These are phyloP conservation scores for Aspergillus neotritici DNA, from an alignment of 2,329 filamentous ascomycete species.

Conservation along the genomic window DNA sequence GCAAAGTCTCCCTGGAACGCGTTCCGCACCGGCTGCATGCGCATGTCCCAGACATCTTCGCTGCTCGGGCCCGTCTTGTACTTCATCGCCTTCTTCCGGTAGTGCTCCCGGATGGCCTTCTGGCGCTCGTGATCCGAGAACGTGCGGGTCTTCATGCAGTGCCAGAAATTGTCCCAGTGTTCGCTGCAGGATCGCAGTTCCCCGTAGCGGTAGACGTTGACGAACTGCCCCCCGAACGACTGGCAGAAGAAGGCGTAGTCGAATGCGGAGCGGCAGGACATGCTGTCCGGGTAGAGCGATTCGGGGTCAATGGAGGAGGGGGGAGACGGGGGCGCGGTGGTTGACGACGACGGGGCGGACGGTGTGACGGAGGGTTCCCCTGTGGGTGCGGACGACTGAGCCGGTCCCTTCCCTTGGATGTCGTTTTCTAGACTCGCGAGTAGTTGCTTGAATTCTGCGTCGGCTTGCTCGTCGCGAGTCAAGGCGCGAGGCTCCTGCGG, in stretches of 20 bases:
- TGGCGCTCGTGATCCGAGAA: constrained; percentile 56
- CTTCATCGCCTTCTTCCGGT: constrained; percentile 60
- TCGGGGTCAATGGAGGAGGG: constrained; percentile 51
- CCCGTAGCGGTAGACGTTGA: constrained; percentile 83
- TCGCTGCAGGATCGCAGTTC: constrained; percentile 69
- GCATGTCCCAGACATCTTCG: constrained; percentile 83
- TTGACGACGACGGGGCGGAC: constrained; percentile 6
- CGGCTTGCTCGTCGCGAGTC: constrained; percentile 45
- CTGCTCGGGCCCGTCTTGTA: constrained; percentile 68
- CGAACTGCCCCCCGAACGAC: constrained; percentile 84
- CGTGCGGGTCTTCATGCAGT: constrained; percentile 82
- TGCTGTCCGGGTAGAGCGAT: constrained; percentile 68
- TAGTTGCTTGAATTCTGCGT: constrained; percentile 51
- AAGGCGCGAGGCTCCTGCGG: constrained; percentile 22
- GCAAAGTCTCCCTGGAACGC: constrained; percentile 44
- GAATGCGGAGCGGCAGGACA: constrained; percentile 87
- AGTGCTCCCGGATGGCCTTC: constrained; percentile 58
- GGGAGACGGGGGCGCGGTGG: constrained; percentile 11
- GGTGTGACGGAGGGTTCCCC: constrained; percentile 9
- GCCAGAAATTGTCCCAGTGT: constrained; percentile 92
- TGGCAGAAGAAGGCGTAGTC: constrained; percentile 94
- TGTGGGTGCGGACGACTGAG: background rate
- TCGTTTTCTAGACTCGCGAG: constrained; percentile 46
- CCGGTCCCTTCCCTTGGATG: constrained; percentile 12
- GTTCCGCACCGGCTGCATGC: constrained; percentile 56